Conservation (phyloP, 1,139 yeast species). For the Nakaseomyces nivariensis region DNA sequence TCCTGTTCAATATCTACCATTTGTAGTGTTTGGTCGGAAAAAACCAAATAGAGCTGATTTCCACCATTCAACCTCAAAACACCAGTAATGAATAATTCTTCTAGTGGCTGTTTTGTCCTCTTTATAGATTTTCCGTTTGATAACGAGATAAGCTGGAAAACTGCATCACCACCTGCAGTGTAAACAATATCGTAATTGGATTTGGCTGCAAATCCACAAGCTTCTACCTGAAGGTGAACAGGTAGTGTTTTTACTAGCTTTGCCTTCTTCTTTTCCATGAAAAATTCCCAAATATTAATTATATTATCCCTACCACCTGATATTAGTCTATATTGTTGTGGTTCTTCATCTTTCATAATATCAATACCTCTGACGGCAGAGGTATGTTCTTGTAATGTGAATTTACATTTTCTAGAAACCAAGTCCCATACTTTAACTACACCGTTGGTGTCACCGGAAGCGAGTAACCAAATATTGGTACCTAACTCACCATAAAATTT, state of each 20-base stretch:
- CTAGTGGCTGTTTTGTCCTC: slow-evolving; percentile 45
- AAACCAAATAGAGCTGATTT: slow-evolving; percentile 34
- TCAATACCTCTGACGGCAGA: slow-evolving; percentile 83
- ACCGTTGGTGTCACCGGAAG: slow-evolving; percentile 86
- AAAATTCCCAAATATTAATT: slow-evolving; percentile 40
- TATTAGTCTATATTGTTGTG: slow-evolving; percentile 45
- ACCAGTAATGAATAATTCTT: slow-evolving; percentile 60
- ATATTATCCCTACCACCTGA: slow-evolving; percentile 89
- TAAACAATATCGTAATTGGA: slow-evolving; percentile 34
- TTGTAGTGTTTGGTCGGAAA: slow-evolving; percentile 78
- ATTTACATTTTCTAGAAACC: slow-evolving; percentile 61
- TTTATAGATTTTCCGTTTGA: slow-evolving; percentile 34
- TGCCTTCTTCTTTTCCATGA: slow-evolving; percentile 37
- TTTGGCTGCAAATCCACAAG: slow-evolving; percentile 47
- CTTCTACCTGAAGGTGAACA: slow-evolving; percentile 68
- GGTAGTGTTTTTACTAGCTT: slow-evolving; percentile 61
- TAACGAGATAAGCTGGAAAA: slow-evolving; percentile 53
- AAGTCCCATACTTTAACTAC: slow-evolving; percentile 81
- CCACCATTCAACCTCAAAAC: slow-evolving; percentile 35
- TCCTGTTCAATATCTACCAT: slow-evolving; percentile 37
- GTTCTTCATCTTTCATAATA: slow-evolving; percentile 32
- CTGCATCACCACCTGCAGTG: slow-evolving; percentile 77
- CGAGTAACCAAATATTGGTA: slow-evolving; percentile 64
- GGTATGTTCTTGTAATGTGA: slow-evolving; percentile 62
- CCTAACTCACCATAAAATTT: slow-evolving; percentile 65